Base-by-base conservation (phyloP, 257 asterid genomes). In the Gynochthodes officinalis region DNA sequence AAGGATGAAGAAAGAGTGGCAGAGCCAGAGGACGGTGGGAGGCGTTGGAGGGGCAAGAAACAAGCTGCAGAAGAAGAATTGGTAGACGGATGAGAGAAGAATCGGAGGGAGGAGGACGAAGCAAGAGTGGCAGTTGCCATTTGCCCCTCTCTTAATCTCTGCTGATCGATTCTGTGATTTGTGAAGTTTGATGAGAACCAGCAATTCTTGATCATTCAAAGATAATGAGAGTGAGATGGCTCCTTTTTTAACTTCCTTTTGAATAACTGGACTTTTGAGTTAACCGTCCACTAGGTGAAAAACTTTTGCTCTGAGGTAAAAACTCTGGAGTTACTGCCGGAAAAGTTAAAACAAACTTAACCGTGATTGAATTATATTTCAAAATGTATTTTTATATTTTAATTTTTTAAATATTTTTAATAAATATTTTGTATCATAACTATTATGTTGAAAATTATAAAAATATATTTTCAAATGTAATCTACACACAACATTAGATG, bases 81-180 rank as follows among this genome's bases (percentile, higher is more conserved):
- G 89, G 81, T 76, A 30, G 84, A 67, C 6, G 80, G 70, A 50
- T 80, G 76, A 69, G 83, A 65, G 82, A 74, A 66, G 81, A 82
- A 77, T 63, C 86, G 86, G 60, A 88, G 75, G 60, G 96, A 82
- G 63, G 84, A 72, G 46, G 90, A 73, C 62, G 91, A 78, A 71
- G 82, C 48, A 78, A 89, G 82, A 79, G 96, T 73, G 54, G 93
- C 96, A 96, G 91, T 74, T 63, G 98, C 96, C 98, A 92, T 92
- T n/a, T 81, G 84, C 69, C 54, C 18, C 42, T 52, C 40, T 64
- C 25, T 10, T 13, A 54, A 35, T 18, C 27, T 69, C 68, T 74
- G 28, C 73, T 64, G 67, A 33, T 59, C 69, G 70, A 58, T 70
- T 55, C 62, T 72, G 71, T 43, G 64, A 67, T 62, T 39, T 49